Evolutionary conservation across 352 stramenopile genomes (phyloP).

Genomic region (Blastocystis sp.): DNA sequence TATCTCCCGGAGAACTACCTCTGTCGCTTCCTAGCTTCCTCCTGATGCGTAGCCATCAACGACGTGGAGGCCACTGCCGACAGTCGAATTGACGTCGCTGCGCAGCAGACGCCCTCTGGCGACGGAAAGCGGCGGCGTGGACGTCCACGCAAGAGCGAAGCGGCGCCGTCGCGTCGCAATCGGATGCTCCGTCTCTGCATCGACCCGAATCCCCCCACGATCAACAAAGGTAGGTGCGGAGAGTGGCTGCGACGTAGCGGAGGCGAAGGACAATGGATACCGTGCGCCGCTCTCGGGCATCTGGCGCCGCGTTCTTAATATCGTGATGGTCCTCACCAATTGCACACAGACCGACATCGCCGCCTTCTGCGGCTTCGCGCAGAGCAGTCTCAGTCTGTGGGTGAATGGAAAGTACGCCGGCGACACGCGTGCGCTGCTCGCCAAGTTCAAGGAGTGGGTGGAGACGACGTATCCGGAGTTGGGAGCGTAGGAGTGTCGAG

Average conservation of each 20-base stretch:
- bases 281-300: conserved; percentile 10
- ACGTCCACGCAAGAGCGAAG: conserved; percentile 26
- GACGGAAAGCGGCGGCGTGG: conserved; percentile 26
- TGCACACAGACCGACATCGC: conserved; percentile 40
- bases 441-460: conserved; percentile 49
- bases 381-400: conserved; percentile 49
- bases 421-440: conserved; percentile 27
- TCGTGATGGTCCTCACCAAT: conserved; percentile 40
- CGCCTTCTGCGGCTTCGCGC: conserved; percentile 48
- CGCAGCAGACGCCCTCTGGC: background rate
- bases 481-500: background rate
- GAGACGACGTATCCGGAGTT: conserved; percentile 36
- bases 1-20: conserved; percentile 56
- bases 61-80: background rate
- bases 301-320: conserved; percentile 47
- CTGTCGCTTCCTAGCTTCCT: background rate
- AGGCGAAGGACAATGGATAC: conserved; percentile 42
- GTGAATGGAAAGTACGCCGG: conserved; percentile 55
- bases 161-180: background rate
- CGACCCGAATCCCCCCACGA: background rate
- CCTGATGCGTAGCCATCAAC: background rate
- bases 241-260: background rate
- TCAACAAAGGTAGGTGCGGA: background rate
- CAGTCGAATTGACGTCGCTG: background rate
- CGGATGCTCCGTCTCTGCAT: conserved; percentile 11